A percentile compares a stretch with the other conserved stretches of the same genome.
phyloP scores from a whole-genome alignment of 768 basidiomycete genomes.

The Auricularia sp. region DNA sequence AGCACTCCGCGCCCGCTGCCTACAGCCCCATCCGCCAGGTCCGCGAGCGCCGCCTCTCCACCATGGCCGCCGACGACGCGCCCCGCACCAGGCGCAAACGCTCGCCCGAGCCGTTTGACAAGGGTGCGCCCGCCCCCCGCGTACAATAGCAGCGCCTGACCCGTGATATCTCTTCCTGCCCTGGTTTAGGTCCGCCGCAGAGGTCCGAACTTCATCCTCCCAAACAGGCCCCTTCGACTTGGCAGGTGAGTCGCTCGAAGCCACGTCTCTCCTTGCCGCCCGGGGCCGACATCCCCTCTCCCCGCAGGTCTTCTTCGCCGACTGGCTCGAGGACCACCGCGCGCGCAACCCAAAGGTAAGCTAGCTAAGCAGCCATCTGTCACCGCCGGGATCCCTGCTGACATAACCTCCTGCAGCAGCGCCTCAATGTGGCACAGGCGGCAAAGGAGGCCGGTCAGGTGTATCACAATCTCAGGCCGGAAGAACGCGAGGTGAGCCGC shows the following conservation, averaged over 20 bases:
- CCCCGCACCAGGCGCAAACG: background rate
- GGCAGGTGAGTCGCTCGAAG: constrained; percentile 41
- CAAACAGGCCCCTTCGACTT: constrained; percentile 86
- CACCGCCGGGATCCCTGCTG: background rate
- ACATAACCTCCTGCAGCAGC: constrained; percentile 31
- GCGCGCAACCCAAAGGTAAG: constrained; percentile 12
- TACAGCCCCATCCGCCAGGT: constrained; percentile 2
- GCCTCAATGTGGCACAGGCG: constrained; percentile 90
- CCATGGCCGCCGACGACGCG: background rate
- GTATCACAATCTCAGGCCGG: constrained; percentile 66
- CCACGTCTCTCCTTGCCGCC: background rate
- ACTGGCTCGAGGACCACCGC: constrained; percentile 70
- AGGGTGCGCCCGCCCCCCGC: background rate
- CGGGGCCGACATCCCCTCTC: background rate
- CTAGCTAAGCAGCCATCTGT: background rate
- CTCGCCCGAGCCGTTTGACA: background rate
- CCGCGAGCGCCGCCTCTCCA: background rate
- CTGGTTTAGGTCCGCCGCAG: constrained; percentile 36
- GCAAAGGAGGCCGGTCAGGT: constrained; percentile 91
- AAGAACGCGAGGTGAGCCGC: constrained; percentile 70
- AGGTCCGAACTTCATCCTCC: constrained; percentile 80
- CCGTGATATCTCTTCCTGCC: background rate
- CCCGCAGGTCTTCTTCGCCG: constrained; percentile 69
- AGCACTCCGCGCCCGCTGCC: constrained; percentile 1
- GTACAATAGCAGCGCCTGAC: no score